These are phyloP conservation scores for Pseudogymnoascus sp. DNA, from an alignment of 2,329 filamentous ascomycete genomes.

Conservation along the genomic window DNA sequence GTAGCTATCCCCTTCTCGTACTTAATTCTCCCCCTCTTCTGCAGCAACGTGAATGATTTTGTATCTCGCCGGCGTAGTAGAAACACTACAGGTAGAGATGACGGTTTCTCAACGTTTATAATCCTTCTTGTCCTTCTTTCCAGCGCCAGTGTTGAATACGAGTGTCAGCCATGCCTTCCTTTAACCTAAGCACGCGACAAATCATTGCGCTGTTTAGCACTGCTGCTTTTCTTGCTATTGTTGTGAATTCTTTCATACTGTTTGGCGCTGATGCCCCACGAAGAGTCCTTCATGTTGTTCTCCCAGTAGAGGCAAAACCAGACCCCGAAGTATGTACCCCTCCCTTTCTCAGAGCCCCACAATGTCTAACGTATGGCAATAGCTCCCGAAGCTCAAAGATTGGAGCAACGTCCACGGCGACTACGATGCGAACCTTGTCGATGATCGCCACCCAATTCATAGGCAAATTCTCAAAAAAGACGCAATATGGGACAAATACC, in stretches of 20 bases:
- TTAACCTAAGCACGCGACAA: conserved; percentile 21
- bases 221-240: conserved; percentile 19
- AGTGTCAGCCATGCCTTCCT: conserved; percentile 16
- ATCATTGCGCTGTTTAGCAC: conserved; percentile 20
- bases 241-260: conserved; percentile 24
- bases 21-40: not conserved
- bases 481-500: conserved; percentile 23
- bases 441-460: conserved; percentile 27
- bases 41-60: not conserved
- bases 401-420: conserved; percentile 21
- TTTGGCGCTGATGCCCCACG: conserved; percentile 21
- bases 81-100: not conserved
- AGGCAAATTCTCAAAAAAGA: conserved; percentile 13
- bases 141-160: not conserved
- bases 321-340: conserved; percentile 12
- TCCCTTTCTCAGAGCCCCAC: conserved; percentile 14
- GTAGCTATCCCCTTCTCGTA: not conserved
- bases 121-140: not conserved
- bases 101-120: not conserved
- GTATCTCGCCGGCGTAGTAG: not conserved
- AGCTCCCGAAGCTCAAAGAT: conserved; percentile 22
- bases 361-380: not conserved
- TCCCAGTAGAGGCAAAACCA: conserved; percentile 17
- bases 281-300: conserved; percentile 20
- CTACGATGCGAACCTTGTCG: conserved; percentile 21